Base-by-base conservation (phyloP, 1,284 basidiomycete genomes). In the Sphaerobolus stellatus region DNA sequence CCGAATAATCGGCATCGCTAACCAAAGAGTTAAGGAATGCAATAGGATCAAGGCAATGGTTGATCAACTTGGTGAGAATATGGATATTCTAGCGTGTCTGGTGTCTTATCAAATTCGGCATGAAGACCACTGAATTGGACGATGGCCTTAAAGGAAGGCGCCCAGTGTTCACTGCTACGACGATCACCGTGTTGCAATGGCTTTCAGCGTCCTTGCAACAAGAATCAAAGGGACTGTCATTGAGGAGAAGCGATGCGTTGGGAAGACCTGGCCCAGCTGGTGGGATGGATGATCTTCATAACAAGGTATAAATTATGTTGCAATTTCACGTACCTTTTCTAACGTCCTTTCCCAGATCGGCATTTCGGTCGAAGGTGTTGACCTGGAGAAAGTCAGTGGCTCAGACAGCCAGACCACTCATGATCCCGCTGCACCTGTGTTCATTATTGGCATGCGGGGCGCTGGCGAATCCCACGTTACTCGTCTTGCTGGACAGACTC, bases 241-340 rank as follows among this genome's bases (percentile, higher is more conserved):
- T 34, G 94, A 98, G 67, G 96, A 99, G 75, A 98, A 97, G 74
- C 81, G 96, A 52, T 98, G 96, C 66, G 96, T 99, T 22, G 96
- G 97, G 73, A 99, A 99, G 81, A 99, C 97, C 0, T 99, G 96
- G 96, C 96, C 97, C 2, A 94, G 95, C 68, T 99, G 95, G 92
- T 99, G 96, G 94, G 97, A 99, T n/a, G n/a, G n/a, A n/a, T 67
- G 97, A 98, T 70, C 78, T 99, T 22, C 84, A 92, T 68, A 93
- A 92, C 75, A 95, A 94, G 82, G 91, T 90, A 47, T 27, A 31
- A 24, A 34, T 48, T 25, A 22, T 48, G 18, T 24, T 47, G 38
- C 44, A 34, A 31, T 36, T 48, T 54, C 11, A 59, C 29, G 20
- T 34, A 14, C 14, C 11, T n/a, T 28, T 38, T 55, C 61, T n/a